Conservation (phyloP, 495 filamentous ascomycete species). For the Aspergillus funiculosus region DNA sequence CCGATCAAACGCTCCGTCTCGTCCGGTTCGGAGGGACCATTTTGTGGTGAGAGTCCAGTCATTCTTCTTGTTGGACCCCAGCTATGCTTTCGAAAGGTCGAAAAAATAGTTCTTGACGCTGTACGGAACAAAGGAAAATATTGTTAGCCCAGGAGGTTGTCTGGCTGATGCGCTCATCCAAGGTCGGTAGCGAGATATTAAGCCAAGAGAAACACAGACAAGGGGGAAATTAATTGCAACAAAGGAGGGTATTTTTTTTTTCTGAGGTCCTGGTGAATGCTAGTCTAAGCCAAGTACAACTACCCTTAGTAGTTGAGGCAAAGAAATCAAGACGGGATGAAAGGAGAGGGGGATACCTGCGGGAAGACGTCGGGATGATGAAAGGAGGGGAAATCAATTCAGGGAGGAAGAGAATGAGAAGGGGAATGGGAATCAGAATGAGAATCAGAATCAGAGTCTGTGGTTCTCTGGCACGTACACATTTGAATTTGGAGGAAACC, state of each 20-base stretch:
- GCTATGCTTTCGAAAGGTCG: slow-evolving; percentile 30
- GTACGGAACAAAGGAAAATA: neutral
- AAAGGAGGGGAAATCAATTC: slow-evolving; percentile 6
- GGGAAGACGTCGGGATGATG: slow-evolving; percentile 6
- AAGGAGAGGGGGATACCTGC: slow-evolving; percentile 4
- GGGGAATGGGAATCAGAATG: too few species aligned
- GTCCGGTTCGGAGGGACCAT: slow-evolving; percentile 24
- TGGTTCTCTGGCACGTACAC: slow-evolving; percentile 8
- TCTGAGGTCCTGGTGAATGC: neutral
- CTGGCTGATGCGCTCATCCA: too few species aligned
- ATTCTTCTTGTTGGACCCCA: slow-evolving; percentile 32
- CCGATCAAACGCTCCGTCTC: slow-evolving; percentile 33
- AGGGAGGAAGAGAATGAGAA: neutral
- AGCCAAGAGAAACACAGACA: too few species aligned
- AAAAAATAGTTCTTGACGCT: slow-evolving; percentile 30
- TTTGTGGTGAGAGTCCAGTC: slow-evolving; percentile 23
- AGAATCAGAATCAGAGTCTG: too few species aligned
- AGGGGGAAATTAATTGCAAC: too few species aligned
- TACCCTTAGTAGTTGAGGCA: slow-evolving; percentile 4
- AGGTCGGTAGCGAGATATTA: too few species aligned
- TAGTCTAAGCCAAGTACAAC: too few species aligned
- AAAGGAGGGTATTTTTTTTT: neutral
- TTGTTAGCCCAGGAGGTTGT: slow-evolving; percentile 11
- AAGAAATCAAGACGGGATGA: slow-evolving; percentile 2
- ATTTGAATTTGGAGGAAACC: slow-evolving; percentile 5